These are phyloP conservation scores for Lasiodiplodia hormozganensis DNA, from an alignment of 2,329 filamentous ascomycete genomes.

Conservation along the genomic window DNA sequence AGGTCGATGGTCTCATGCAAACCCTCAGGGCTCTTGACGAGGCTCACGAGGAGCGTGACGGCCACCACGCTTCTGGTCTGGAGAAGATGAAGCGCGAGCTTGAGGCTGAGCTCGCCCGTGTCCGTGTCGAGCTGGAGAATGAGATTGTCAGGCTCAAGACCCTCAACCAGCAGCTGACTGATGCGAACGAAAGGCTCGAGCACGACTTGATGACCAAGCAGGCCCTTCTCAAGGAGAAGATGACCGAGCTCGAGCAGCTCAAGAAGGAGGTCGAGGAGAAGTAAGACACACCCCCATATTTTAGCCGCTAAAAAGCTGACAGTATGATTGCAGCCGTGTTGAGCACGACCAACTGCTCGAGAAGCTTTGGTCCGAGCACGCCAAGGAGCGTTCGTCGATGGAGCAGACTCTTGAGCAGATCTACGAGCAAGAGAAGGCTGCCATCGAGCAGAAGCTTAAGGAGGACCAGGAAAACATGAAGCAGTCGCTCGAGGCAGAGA, in stretches of 20 bases:
- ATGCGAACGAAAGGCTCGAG: constrained; percentile 27
- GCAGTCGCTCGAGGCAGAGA: constrained; percentile 21
- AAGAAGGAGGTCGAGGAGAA: constrained; percentile 17
- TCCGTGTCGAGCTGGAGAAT: constrained; percentile 25
- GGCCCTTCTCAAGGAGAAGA: constrained; percentile 8
- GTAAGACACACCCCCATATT: not conserved
- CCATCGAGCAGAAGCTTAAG: constrained; percentile 1
- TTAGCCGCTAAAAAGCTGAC: not conserved
- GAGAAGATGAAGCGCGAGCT: constrained; percentile 28
- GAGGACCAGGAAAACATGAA: not conserved
- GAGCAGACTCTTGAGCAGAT: constrained; percentile 26
- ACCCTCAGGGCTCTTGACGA: constrained; percentile 24
- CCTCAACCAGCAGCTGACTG: constrained; percentile 26
- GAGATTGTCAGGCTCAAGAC: constrained; percentile 29
- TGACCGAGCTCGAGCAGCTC: constrained; percentile 10
- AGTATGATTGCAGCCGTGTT: not conserved
- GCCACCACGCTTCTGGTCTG: constrained; percentile 24
- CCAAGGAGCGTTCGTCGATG: constrained; percentile 25
- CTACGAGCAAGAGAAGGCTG: constrained; percentile 24
- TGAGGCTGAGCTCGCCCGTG: constrained; percentile 10
- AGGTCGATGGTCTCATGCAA: constrained; percentile 30
- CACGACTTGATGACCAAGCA: constrained; percentile 15
- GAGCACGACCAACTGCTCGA: constrained; percentile 27
- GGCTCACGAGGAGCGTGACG: constrained; percentile 27
- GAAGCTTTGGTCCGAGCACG: constrained; percentile 26